phyloP scores from a whole-genome alignment of 495 filamentous ascomycete genomes.

The Podospora conica region DNA sequence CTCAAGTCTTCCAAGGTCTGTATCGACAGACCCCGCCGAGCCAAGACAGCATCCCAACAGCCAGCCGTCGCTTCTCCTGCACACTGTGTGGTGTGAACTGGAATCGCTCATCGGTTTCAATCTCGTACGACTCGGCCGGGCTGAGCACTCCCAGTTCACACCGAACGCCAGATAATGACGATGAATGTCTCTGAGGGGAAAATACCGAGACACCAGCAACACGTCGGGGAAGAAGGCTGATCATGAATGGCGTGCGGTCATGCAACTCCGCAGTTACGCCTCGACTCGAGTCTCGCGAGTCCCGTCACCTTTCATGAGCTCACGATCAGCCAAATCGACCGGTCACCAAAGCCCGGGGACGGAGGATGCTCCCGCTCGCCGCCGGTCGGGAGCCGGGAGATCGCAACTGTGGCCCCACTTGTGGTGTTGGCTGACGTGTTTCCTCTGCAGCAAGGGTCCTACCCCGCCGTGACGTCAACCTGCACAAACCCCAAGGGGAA shows the following conservation, averaged over 20 bases:
- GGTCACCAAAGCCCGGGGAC: background rate
- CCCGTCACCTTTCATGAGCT: no score
- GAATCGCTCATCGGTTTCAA: slow-evolving; percentile 3
- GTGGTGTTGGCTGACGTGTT: background rate
- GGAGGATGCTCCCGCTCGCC: background rate
- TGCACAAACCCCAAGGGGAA: background rate
- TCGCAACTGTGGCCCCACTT: background rate
- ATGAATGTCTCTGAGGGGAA: background rate
- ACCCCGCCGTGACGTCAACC: background rate
- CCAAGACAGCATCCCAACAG: background rate
- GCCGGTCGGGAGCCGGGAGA: background rate
- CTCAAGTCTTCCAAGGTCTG: background rate
- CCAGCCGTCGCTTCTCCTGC: background rate
- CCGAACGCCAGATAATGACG: background rate
- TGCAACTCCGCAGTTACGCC: background rate
- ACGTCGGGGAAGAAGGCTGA: background rate
- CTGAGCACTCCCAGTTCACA: background rate
- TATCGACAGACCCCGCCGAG: background rate
- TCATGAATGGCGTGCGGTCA: no score
- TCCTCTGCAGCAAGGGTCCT: background rate
- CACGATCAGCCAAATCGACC: background rate
- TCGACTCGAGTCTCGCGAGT: no score
- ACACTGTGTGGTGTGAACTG: background rate
- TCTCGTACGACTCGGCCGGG: background rate
- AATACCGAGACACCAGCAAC: background rate